Evolutionary conservation across 371 early-diverging fungal genomes (phyloP), one percentile per base, ranked within the genome.

Genomic region (Cladochytrium tenue): DNA sequence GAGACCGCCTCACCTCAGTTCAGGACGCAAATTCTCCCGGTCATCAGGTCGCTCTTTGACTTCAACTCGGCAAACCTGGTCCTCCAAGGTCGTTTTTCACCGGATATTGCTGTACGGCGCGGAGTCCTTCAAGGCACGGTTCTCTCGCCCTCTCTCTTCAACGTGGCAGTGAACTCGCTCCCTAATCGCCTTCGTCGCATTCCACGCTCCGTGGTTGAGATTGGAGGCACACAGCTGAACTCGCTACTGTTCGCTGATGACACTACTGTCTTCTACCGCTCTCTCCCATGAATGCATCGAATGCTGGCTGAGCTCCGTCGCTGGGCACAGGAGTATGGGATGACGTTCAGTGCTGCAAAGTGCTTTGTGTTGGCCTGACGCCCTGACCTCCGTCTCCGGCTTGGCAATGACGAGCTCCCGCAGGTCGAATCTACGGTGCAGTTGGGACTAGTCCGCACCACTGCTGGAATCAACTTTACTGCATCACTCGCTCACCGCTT

Each of bases 101-200:
- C 23, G 15, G 23, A 10, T 0, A 60, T 66, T 31, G n/a, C n/a
- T 0, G 55, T 60, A 17, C 26, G 1, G 5, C 59, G 53, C 1
- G 66, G 61, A 1, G 1, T 66, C 3, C 35, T 59, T 23, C 66
- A 66, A 66, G 66, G 61, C n/a, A 66, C 66, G 30, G 66, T 66
- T n/a, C 34, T 66, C 32, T 20, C 66, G 0, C 66, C 66, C 7
- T 34, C 53, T 0, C 66, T 66, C 23, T 66, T 66, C 66, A 66
- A 66, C 35, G 15, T 60, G 2, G 23, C 32, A 35, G 60, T 66
- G 34, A 66, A 66, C 66, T 0, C 53, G 1, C 60, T 66, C n/a
- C 66, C 66, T n/a, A 20, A 25, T 17, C 61, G 59, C 0, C 60
- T 27, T 1, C 20, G n/a, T 4, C 35, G 20, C 20, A 58, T 65